Conservation (phyloP, 768 basidiomycete species). For the Collybia sp. region DNA sequence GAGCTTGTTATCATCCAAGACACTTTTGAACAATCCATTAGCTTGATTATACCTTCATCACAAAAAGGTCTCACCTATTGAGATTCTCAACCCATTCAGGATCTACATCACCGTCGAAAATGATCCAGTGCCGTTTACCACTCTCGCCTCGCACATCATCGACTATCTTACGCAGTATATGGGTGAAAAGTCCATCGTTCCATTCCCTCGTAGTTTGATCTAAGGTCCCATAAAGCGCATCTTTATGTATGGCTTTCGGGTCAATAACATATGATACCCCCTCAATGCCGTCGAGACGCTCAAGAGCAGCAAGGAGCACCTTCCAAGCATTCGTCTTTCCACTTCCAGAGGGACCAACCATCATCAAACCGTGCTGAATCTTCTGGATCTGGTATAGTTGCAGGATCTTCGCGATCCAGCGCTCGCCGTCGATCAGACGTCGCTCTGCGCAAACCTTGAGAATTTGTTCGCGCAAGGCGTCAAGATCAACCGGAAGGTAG, state of each 20-base stretch:
- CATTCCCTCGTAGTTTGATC: conserved; percentile 98
- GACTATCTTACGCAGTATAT: conserved; percentile 95
- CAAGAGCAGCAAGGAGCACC: conserved; percentile 85
- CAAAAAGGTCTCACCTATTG: conserved; percentile 73
- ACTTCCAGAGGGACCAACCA: conserved; percentile 96
- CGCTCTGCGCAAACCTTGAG: conserved; percentile 81
- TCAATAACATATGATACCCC: conserved; percentile 96
- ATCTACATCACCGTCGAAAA: conserved; percentile 99
- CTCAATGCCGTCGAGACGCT: conserved; percentile 87
- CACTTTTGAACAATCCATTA: conserved; percentile 45
- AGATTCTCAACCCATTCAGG: conserved; percentile 99
- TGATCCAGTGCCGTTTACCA: conserved; percentile 96
- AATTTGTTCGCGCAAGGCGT: conserved; percentile 82
- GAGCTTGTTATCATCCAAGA: conserved; percentile 97
- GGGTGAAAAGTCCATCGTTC: conserved; percentile 99
- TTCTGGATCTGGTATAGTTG: conserved; percentile 99
- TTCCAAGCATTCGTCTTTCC: conserved; percentile 99
- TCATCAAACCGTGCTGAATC: conserved; percentile 99
- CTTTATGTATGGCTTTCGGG: conserved; percentile 99
- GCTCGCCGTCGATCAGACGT: conserved; percentile 79
- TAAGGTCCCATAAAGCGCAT: conserved; percentile 93
- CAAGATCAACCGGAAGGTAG: conserved; percentile 85
- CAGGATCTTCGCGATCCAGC: conserved; percentile 93
- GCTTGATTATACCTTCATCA: background rate
- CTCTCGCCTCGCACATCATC: conserved; percentile 99